Conservation (phyloP, 805 yeast genomes). For the Nakazawaea anatomiae region DNA sequence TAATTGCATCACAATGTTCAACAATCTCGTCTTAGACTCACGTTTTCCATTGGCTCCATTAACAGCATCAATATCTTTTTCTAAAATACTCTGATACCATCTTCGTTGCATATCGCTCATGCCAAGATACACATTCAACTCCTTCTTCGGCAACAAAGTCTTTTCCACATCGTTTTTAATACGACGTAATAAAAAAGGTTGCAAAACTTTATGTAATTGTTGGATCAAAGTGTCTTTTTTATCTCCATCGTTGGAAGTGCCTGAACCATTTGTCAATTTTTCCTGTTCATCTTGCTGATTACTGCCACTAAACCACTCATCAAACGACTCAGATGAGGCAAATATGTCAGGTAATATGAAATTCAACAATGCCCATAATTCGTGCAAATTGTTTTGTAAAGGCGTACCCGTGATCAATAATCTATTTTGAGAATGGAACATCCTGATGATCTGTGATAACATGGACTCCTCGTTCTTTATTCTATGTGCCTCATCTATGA, state of each 20-base stretch:
- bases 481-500: constrained; percentile 81
- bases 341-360: constrained; percentile 76
- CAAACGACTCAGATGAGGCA: constrained; percentile 67
- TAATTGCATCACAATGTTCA: constrained; percentile 80
- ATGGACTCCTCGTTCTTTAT: constrained; percentile 72
- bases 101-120: constrained; percentile 76
- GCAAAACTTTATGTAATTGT: constrained; percentile 69
- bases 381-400: constrained; percentile 72
- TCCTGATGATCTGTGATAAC: constrained; percentile 67
- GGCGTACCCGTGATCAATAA: constrained; percentile 80
- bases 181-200: constrained; percentile 72
- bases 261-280: background rate
- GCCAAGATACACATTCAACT: constrained; percentile 64
- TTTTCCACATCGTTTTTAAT: constrained; percentile 79
- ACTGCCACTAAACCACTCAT: constrained; percentile 60
- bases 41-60: constrained; percentile 74
- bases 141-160: constrained; percentile 69
- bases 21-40: constrained; percentile 68
- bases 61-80: constrained; percentile 79
- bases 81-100: constrained; percentile 73
- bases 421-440: constrained; percentile 66
- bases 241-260: background rate
- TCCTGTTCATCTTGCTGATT: constrained; percentile 26
- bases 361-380: constrained; percentile 75
- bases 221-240: constrained; percentile 49